A percentile compares a stretch with the other conserved stretches of the same genome.
phyloP scores from a whole-genome alignment of 2,329 filamentous ascomycete species.

The Talaromyces amestolkiae region DNA sequence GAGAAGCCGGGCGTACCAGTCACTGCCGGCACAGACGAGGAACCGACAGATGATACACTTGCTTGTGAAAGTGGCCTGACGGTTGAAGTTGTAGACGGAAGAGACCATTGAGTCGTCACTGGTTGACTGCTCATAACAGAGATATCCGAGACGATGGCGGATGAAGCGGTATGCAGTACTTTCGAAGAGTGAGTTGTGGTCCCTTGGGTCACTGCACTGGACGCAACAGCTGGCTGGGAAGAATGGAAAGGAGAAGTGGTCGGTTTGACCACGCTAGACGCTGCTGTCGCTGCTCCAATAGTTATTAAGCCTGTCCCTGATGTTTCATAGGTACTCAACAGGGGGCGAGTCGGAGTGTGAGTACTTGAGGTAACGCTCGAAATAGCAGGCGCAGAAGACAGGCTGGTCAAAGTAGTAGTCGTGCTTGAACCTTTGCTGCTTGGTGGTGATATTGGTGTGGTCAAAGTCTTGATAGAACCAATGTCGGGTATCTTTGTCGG shows the following conservation, averaged over 20 bases:
- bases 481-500: not conserved
- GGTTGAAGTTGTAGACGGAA: not conserved
- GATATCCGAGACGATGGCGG: not conserved
- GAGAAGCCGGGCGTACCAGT: not conserved
- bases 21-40: not conserved
- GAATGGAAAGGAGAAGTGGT: not conserved
- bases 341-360: not conserved
- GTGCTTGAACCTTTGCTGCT: not conserved
- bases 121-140: not conserved
- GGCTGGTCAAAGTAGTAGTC: not conserved
- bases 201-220: not conserved
- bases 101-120: not conserved
- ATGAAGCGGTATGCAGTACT: not conserved
- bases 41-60: not conserved
- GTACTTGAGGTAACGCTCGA: not conserved
- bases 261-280: not conserved
- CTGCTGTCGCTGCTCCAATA: not conserved
- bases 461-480: not conserved
- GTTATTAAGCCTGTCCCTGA: not conserved
- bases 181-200: not conserved
- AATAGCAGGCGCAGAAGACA: not conserved
- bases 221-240: not conserved
- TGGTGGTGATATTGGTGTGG: constrained; percentile 1
- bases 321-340: not conserved
- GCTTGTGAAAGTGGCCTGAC: constrained; percentile 1